phyloP scores from a whole-genome alignment of 441 rosid genomes.

The Populus tomentosa region DNA sequence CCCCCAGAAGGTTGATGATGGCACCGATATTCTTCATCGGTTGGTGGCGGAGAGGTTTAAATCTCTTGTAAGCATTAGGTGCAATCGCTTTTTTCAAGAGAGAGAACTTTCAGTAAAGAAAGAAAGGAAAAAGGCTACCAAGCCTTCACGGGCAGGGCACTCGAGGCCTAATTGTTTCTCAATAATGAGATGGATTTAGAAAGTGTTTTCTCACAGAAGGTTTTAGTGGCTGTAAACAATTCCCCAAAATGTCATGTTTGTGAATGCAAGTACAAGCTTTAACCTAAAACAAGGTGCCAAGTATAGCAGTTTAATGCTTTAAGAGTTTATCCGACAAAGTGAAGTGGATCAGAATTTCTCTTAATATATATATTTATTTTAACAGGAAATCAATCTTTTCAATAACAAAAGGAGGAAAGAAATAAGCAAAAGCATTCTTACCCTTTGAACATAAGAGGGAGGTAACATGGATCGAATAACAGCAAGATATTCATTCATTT shows the following conservation, averaged over 20 bases:
- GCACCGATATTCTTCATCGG: neutral
- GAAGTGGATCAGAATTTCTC: neutral
- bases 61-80: too few relatives aligned
- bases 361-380: neutral
- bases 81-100: too few relatives aligned
- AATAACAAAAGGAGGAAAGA: neutral
- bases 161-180: neutral
- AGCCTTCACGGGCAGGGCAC: neutral
- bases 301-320: neutral
- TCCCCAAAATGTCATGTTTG: neutral
- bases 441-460: conserved; percentile 48
- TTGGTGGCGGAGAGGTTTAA: too few relatives aligned
- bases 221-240: neutral
- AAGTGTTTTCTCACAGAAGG: neutral
- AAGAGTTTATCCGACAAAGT: neutral
- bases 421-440: conserved; percentile 7
- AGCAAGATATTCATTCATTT: conserved; percentile 55
- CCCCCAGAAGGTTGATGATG: neutral
- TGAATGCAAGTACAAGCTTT: neutral
- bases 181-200: neutral
- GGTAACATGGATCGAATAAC: conserved; percentile 52
- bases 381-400: neutral
- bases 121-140: neutral
- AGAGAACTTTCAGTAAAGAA: too few relatives aligned
- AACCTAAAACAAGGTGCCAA: neutral